A percentile compares a stretch with the other conserved stretches of the same genome.
These are phyloP conservation scores for Asterophora parasitica DNA, from an alignment of 768 basidiomycete genomes.

Conservation along the genomic window DNA sequence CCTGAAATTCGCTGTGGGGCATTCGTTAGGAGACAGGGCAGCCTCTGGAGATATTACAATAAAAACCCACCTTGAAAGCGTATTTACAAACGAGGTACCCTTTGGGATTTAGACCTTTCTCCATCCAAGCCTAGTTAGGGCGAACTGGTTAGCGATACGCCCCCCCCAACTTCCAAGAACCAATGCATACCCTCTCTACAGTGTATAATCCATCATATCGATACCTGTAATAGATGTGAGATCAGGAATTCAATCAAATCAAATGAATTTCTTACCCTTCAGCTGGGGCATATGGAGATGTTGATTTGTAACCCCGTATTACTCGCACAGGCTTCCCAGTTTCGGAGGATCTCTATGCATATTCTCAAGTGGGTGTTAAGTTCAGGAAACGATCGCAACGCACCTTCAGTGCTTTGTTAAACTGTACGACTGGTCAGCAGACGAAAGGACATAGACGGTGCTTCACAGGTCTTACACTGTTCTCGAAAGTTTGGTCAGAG, in stretches of 20 bases:
- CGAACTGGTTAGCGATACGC: neutral
- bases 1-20: conserved; percentile 44
- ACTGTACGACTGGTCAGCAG: conserved; percentile 24
- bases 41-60: neutral
- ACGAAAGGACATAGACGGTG: neutral
- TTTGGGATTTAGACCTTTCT: conserved; percentile 59
- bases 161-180: neutral
- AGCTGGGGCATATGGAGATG: conserved; percentile 68
- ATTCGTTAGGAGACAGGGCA: neutral
- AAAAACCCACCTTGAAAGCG: conserved; percentile 61
- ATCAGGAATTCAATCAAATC: neutral
- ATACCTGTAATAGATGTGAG: conserved; percentile 45
- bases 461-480: conserved; percentile 31
- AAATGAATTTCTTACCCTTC: conserved; percentile 53
- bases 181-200: conserved; percentile 58
- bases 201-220: conserved; percentile 88
- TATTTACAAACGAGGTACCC: conserved; percentile 84
- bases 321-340: conserved; percentile 82
- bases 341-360: conserved; percentile 61
- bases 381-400: conserved; percentile 1
- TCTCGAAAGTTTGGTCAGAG: conserved; percentile 77
- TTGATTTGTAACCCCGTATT: conserved; percentile 77
- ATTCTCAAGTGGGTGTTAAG: neutral
- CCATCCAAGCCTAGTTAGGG: conserved; percentile 64
- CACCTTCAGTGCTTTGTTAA: conserved; percentile 69